Percentiles rank a stretch among this genome's conserved stretches.
phyloP scores from a whole-genome alignment of 192 early-diverging fungal species.

The Podila minutissima region DNA sequence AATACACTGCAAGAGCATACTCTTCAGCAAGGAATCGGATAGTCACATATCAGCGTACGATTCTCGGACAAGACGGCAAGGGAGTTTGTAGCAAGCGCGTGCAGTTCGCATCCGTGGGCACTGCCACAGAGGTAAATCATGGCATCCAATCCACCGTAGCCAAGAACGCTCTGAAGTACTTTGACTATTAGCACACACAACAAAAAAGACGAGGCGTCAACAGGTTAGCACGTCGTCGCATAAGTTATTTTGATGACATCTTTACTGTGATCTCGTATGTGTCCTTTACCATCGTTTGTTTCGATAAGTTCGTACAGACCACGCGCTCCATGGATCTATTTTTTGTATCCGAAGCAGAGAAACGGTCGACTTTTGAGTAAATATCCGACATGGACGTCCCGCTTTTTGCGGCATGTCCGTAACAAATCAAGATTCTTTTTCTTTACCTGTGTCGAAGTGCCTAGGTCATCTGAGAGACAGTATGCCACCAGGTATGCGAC shows the following conservation, averaged over 20 bases:
- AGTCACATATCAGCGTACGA: constrained; percentile 22
- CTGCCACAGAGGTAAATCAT: constrained; percentile 59
- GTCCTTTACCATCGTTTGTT: constrained; percentile 57
- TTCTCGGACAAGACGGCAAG: constrained; percentile 61
- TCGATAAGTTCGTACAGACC: constrained; percentile 64
- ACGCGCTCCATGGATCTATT: constrained; percentile 50
- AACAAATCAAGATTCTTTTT: too few species aligned
- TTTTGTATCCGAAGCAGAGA: not conserved
- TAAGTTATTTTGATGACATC: too few species aligned
- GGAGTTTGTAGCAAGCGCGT: constrained; percentile 56
- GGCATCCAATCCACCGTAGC: constrained; percentile 64
- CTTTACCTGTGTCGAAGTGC: constrained; percentile 60
- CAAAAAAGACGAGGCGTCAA: not conserved
- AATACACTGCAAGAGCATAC: not conserved
- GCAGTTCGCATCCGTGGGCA: constrained; percentile 51
- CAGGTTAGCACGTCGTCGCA: not conserved
- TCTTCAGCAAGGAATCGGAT: too few species aligned
- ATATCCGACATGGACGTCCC: not conserved
- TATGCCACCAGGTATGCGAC: constrained; percentile 67
- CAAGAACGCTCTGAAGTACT: constrained; percentile 54
- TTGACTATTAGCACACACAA: constrained; percentile 46
- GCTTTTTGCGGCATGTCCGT: too few species aligned
- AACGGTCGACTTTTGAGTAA: not conserved
- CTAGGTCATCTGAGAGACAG: constrained; percentile 62
- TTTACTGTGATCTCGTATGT: too few species aligned